These are phyloP conservation scores for Aspergillus incahuasiensis DNA, from an alignment of 495 filamentous ascomycete genomes.

Conservation along the genomic window DNA sequence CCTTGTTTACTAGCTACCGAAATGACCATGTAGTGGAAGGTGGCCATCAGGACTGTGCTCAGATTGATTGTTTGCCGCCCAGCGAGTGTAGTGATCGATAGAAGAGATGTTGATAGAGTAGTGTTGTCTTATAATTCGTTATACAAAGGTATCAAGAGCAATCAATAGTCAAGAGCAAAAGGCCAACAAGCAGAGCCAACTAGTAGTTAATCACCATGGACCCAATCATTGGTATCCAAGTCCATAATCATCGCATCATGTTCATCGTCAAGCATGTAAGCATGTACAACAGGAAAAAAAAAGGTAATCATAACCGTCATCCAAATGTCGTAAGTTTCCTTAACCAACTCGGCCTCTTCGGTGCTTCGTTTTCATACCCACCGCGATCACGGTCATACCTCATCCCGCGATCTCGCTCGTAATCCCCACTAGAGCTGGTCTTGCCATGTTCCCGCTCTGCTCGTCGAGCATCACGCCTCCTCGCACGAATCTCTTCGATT, in stretches of 20 bases:
- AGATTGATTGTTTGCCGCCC: too few species aligned
- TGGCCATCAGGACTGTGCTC: too few species aligned
- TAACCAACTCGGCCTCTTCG: slow-evolving; percentile 46
- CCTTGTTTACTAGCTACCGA: too few species aligned
- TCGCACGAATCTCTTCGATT: slow-evolving; percentile 33
- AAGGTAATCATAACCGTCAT: background rate
- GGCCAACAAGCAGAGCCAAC: too few species aligned
- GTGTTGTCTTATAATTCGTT: background rate
- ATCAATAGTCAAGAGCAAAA: background rate
- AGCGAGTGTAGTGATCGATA: background rate
- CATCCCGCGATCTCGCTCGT: slow-evolving; percentile 40
- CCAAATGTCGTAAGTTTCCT: slow-evolving; percentile 41
- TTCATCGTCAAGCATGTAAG: slow-evolving; percentile 13
- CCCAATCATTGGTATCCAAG: background rate
- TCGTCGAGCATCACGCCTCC: slow-evolving; percentile 28
- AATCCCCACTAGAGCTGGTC: slow-evolving; percentile 19
- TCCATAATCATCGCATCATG: slow-evolving; percentile 17
- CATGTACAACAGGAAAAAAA: background rate
- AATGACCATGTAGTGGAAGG: too few species aligned
- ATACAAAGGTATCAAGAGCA: slow-evolving; percentile 7
- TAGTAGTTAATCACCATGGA: background rate
- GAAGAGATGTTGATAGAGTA: background rate
- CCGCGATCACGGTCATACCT: slow-evolving; percentile 23
- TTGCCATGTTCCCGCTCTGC: slow-evolving; percentile 31
- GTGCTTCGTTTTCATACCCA: slow-evolving; percentile 20